Base-by-base conservation (phyloP, 2,329 filamentous ascomycete genomes). In the Pyrenophora teres region DNA sequence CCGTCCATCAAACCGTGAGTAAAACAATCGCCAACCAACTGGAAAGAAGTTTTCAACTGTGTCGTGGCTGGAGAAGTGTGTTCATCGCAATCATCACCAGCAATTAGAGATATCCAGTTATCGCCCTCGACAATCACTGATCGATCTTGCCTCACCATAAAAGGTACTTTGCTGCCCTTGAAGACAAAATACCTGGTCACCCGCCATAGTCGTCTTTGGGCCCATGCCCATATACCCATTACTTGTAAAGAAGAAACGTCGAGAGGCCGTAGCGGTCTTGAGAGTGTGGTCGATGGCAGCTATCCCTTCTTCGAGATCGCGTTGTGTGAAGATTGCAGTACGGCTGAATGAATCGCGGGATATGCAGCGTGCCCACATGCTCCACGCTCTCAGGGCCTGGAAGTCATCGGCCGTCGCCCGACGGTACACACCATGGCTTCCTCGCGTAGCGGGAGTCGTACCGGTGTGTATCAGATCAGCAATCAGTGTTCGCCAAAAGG, bases 301-400 rank as follows among this genome's bases (percentile, higher is more conserved):
- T 21, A 62, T 63, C 12, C 39, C 45, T 40, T 52, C 50, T 3
- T 48, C 27, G 27, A 64, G 57, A 39, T 63, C 57, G 6, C 52
- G 52, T 33, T 60, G 52, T 2, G 52, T 54, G 39, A 64, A 62
- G 9, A 37, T 41, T 8, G 53, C 59, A 9, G 49, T 50, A 5
- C 61, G 54, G 13, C 46, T 50, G 18, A 52, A 33, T 0, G 59
- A 63, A 27, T 64, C 61, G 18, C 59, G 57, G 1, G 57, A 57
- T 30, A 64, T 64, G 40, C 59, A 62, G n/a, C 61, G 54, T 30
- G 57, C 50, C 61, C 59, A 61, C 53, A 62, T 57, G 4, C 45
- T 50, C 59, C 61, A 62, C 1, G 61, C 54, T 13, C 52, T 42
- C 27, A 46, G 62, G 4, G 61, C 55, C 9, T 52, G 43, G 15